Conservation (phyloP, 2,329 filamentous ascomycete species). For the Pseudogymnoascus sp. region DNA sequence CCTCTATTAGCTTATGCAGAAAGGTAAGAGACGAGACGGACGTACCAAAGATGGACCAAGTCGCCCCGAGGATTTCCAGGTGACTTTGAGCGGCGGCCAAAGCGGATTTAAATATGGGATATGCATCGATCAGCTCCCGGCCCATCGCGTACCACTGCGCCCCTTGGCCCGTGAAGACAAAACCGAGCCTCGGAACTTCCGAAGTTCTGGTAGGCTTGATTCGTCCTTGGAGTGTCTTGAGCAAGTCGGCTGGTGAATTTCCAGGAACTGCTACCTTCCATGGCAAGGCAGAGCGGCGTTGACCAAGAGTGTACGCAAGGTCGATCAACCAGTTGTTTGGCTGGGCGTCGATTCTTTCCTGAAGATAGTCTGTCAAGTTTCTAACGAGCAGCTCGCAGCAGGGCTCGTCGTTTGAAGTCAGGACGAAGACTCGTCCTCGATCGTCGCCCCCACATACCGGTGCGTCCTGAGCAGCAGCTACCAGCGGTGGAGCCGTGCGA, state of each 20-base stretch:
- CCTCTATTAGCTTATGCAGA: too few species aligned
- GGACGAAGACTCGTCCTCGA: too few species aligned
- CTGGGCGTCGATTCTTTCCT: too few species aligned
- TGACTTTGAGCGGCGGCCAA: slow-evolving; percentile 28
- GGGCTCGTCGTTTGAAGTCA: too few species aligned
- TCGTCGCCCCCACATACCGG: too few species aligned
- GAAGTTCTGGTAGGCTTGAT: slow-evolving; percentile 11
- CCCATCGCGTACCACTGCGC: slow-evolving; percentile 25
- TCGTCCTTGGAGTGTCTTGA: slow-evolving; percentile 33
- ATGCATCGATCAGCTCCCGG: slow-evolving; percentile 22
- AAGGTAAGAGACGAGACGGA: not conserved
- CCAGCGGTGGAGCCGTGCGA: not conserved
- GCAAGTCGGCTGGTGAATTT: slow-evolving; percentile 15
- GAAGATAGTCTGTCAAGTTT: too few species aligned
- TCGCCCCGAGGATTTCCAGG: slow-evolving; percentile 29
- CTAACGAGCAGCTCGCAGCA: too few species aligned
- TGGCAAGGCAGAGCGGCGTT: slow-evolving; percentile 21
- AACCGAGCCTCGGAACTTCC: slow-evolving; percentile 18
- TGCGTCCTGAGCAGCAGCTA: too few species aligned
- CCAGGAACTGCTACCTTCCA: slow-evolving; percentile 20
- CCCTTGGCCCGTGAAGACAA: slow-evolving; percentile 24
- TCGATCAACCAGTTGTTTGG: not conserved
- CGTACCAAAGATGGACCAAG: slow-evolving; percentile 18
- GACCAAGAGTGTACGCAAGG: slow-evolving; percentile 23
- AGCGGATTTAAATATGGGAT: slow-evolving; percentile 29